phyloP scores from a whole-genome alignment of 768 basidiomycete genomes.

The Chalciporus piperatus region DNA sequence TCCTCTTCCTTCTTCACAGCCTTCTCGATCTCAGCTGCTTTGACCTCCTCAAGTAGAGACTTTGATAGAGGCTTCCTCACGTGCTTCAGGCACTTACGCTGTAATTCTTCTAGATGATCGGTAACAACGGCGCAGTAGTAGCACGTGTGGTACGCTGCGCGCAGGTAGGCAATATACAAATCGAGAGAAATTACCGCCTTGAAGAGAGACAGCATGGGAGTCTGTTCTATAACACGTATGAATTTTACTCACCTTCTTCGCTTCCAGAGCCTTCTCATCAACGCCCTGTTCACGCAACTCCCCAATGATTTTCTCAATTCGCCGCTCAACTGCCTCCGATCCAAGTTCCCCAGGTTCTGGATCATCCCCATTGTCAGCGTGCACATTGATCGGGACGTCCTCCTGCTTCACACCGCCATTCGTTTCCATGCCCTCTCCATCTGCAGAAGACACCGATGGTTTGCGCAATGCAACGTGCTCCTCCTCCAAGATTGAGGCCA shows the following conservation, averaged over 20 bases:
- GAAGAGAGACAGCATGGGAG: conserved; percentile 22
- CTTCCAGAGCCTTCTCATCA: conserved; percentile 64
- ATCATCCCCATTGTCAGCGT: conserved; percentile 40
- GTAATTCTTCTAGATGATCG: conserved; percentile 92
- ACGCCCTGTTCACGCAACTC: conserved; percentile 67
- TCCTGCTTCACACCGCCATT: conserved; percentile 28
- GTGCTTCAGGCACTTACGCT: conserved; percentile 93
- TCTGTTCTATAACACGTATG: conserved; percentile 10
- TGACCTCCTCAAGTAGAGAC: conserved; percentile 57
- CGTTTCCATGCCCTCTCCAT: conserved; percentile 22
- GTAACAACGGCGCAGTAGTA: conserved; percentile 95
- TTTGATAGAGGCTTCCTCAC: conserved; percentile 73
- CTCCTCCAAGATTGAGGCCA: conserved; percentile 74
- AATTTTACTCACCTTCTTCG: conserved; percentile 60
- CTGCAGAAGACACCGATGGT: conserved; percentile 16
- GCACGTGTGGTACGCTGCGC: conserved; percentile 90
- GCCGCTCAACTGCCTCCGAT: conserved; percentile 78
- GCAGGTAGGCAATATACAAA: conserved; percentile 89
- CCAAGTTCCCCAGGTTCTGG: conserved; percentile 61
- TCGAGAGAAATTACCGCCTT: conserved; percentile 84
- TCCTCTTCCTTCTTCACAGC: conserved; percentile 43
- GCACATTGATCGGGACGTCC: conserved; percentile 32
- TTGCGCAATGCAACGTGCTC: conserved; percentile 57
- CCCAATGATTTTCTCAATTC: conserved; percentile 72
- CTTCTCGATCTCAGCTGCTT: conserved; percentile 48